Base-by-base conservation (phyloP, 1,139 yeast genomes). In the Yamadazyma membranifaciens region DNA sequence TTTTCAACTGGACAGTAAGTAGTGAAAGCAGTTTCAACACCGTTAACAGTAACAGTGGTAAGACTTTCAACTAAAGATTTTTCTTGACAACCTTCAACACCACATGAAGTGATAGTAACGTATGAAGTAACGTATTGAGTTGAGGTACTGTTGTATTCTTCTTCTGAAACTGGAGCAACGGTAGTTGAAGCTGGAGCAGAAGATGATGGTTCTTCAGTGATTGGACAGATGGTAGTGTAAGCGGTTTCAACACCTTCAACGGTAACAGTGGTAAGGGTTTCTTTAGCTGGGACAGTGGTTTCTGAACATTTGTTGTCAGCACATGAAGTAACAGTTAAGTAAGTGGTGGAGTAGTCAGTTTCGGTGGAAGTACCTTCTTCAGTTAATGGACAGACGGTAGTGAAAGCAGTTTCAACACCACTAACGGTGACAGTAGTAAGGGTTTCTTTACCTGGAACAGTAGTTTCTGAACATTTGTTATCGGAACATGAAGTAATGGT, bases 391-490 rank as follows among this genome's bases (percentile, higher is more conserved):
- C 69, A 62, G 55, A 56, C 62, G 35, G 71, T 65, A 49, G 68
- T 59, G 62, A 55, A 62, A 36, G 50, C 50, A 39, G 71, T 62
- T 22, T 24, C 35, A 35, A 44, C 54, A 41, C 57, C 64, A 33
- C 47, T 49, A 34, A 51, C 50, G 29, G 62, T 53, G 25, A 56
- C 57, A 33, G 45, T 43, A 26, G 44, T 45, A 17, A 37, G 33
- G 32, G 48, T 39, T 22, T 25, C 16, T 38, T 63, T 59, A 41
- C 65, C 68, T 40, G 69, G 56, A 42, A 60, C 65, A 14, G 60
- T 50, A 31, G 65, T 51, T 33, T 63, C 56, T 32, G 58, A 51
- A 63, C 83, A 77, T 40, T 73, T 65, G 45, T 80, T 74, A 34
- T 33, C 35, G 33, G n/a, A 24, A 20, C 30, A 32, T 12, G 34